Evolutionary conservation across 2,329 filamentous ascomycete genomes (phyloP).

Genomic region (Cercospora sojina): DNA sequence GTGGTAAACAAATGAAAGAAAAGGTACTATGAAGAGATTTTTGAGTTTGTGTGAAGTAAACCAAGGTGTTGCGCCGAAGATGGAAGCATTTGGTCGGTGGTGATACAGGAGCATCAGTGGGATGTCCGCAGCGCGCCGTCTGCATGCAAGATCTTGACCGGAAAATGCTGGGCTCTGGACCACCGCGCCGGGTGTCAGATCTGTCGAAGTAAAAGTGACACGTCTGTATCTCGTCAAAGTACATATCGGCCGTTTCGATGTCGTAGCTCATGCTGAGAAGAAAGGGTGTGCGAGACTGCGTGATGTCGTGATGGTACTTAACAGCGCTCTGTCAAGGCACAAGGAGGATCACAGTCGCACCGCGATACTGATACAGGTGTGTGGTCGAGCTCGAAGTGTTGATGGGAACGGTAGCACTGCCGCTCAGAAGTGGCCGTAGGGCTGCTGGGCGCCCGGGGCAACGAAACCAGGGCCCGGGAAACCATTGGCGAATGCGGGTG

Average conservation of each 20-base stretch:
- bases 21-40: constrained; percentile 5
- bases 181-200: constrained; percentile 19
- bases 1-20: constrained; percentile 21
- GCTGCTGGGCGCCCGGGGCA: constrained; percentile 24
- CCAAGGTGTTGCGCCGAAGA: constrained; percentile 16
- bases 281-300: constrained; percentile 11
- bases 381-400: constrained; percentile 7
- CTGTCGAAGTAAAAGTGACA: constrained; percentile 20
- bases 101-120: constrained; percentile 20
- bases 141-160: constrained; percentile 18
- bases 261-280: constrained; percentile 26
- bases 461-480: constrained; percentile 27
- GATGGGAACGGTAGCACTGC: background rate
- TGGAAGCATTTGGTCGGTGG: constrained; percentile 20
- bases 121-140: constrained; percentile 21
- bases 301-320: constrained; percentile 21
- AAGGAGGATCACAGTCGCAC: constrained; percentile 10
- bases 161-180: constrained; percentile 18
- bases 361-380: constrained; percentile 26
- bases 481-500: constrained; percentile 25
- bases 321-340: constrained; percentile 15
- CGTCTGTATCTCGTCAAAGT: constrained; percentile 19
- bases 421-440: constrained; percentile 33
- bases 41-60: constrained; percentile 6
- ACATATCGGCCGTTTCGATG: constrained; percentile 23